Evolutionary conservation across 1,139 yeast genomes (phyloP).

Genomic region (Citeromyces hawaiiensis): DNA sequence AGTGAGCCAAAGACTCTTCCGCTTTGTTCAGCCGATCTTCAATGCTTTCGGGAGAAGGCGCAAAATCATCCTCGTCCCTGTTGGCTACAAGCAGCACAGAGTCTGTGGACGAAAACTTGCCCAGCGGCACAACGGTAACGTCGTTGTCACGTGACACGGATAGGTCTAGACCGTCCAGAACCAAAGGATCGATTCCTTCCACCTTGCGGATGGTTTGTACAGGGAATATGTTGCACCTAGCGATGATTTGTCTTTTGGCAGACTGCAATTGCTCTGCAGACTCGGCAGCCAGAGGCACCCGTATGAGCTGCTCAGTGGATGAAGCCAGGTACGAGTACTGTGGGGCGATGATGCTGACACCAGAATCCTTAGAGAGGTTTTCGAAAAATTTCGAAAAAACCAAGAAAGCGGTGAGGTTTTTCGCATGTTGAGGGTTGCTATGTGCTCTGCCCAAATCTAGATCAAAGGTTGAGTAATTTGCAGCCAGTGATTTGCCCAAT

Average conservation of each 20-base stretch:
- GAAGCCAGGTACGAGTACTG: constrained; percentile 22
- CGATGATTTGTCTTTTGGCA: constrained; percentile 46
- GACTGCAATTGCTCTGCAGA: constrained; percentile 10
- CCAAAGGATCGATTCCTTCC: constrained; percentile 58
- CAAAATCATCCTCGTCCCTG: constrained; percentile 35
- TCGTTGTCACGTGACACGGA: constrained; percentile 32
- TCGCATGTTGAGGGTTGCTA: constrained; percentile 65
- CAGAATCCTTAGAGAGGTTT: constrained; percentile 28
- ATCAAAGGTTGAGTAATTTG: constrained; percentile 45
- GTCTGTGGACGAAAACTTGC: constrained; percentile 25
- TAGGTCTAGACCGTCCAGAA: constrained; percentile 37
- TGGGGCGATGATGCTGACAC: constrained; percentile 47
- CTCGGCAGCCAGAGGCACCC: neutral
- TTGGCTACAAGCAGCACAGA: constrained; percentile 27
- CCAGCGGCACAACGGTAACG: constrained; percentile 44
- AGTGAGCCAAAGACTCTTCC: constrained; percentile 32
- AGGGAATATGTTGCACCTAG: constrained; percentile 56
- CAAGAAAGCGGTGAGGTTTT: constrained; percentile 58
- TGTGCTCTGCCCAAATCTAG: constrained; percentile 83
- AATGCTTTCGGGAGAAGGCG: constrained; percentile 35
- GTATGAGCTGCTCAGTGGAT: constrained; percentile 18
- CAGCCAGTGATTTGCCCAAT: constrained; percentile 35
- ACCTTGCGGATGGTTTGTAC: constrained; percentile 53
- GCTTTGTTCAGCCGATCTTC: constrained; percentile 31
- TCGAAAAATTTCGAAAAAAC: constrained; percentile 33